Conservation (phyloP, 768 basidiomycete genomes). For the Tulasnella sp. region DNA sequence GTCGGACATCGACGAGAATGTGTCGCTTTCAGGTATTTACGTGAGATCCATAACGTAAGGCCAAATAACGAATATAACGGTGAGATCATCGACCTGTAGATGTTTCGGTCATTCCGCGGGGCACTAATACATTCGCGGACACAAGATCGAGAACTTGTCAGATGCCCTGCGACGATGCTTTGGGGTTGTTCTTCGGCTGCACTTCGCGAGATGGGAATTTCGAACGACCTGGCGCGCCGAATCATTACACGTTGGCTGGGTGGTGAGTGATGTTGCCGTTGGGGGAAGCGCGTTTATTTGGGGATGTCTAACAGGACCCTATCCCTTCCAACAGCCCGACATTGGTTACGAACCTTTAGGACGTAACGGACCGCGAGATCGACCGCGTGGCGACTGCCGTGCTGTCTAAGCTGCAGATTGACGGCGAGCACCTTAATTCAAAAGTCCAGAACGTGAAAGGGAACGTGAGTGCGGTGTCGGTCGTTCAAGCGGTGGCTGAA, state of each 20-base stretch:
- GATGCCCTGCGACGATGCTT: conserved; percentile 69
- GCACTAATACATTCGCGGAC: conserved; percentile 88
- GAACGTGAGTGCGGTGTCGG: conserved; percentile 41
- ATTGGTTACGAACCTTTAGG: conserved; percentile 93
- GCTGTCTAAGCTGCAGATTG: conserved; percentile 65
- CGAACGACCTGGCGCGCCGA: conserved; percentile 85
- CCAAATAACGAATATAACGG: no score
- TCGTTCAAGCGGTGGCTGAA: conserved; percentile 73
- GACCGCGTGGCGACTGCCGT: conserved; percentile 87
- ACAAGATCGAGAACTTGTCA: conserved; percentile 75
- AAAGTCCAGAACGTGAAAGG: conserved; percentile 25
- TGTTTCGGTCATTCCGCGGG: conserved; percentile 98
- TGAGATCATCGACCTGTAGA: conserved; percentile 49
- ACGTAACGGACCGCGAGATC: conserved; percentile 96
- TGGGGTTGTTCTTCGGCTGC: conserved; percentile 98
- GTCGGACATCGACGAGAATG: no score
- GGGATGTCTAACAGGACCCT: not conserved
- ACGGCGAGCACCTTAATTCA: conserved; percentile 29
- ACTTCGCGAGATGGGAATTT: conserved; percentile 87
- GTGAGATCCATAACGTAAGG: no score
- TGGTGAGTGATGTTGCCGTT: conserved; percentile 58
- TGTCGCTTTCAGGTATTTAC: no score
- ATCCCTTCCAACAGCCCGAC: conserved; percentile 59
- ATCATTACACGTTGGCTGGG: conserved; percentile 94
- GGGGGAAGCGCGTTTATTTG: conserved; percentile 1